phyloP scores from a whole-genome alignment of 768 basidiomycete genomes.

The Daedaleopsis sinensis region DNA sequence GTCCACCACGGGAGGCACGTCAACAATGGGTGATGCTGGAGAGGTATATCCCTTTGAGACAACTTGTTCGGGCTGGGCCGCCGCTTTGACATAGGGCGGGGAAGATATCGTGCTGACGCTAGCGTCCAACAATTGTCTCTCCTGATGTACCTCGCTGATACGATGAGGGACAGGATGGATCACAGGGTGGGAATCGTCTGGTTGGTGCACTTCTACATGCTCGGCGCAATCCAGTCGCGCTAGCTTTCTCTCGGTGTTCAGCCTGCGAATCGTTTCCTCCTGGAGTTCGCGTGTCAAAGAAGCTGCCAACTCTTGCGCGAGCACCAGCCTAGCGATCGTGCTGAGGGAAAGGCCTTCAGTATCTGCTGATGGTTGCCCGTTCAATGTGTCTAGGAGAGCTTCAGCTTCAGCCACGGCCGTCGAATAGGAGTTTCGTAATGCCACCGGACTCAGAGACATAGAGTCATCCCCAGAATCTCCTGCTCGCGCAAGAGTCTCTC shows the following conservation, averaged over 20 bases:
- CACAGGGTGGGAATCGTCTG: slow-evolving; percentile 5
- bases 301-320: slow-evolving; percentile 52
- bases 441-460: slow-evolving; percentile 1
- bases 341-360: slow-evolving; percentile 41
- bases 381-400: slow-evolving; percentile 36
- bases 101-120: background rate
- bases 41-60: background rate
- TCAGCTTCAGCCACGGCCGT: slow-evolving; percentile 39
- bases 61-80: background rate
- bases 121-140: background rate
- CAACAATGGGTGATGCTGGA: slow-evolving; percentile 1
- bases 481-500: slow-evolving; percentile 40
- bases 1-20: background rate
- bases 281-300: slow-evolving; percentile 61
- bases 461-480: background rate
- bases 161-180: slow-evolving; percentile 12
- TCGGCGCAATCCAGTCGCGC: slow-evolving; percentile 2
- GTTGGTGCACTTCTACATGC: slow-evolving; percentile 5
- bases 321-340: slow-evolving; percentile 53
- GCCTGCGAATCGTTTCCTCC: slow-evolving; percentile 51
- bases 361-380: slow-evolving; percentile 36
- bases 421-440: slow-evolving; percentile 28
- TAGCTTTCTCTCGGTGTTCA: slow-evolving; percentile 45
- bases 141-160: background rate
- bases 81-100: background rate